Percentiles rank a stretch among this genome's conserved stretches.
Evolutionary conservation across 202 grass and related monocot species (phyloP).

Genomic region (Digitaria exilis): DNA sequence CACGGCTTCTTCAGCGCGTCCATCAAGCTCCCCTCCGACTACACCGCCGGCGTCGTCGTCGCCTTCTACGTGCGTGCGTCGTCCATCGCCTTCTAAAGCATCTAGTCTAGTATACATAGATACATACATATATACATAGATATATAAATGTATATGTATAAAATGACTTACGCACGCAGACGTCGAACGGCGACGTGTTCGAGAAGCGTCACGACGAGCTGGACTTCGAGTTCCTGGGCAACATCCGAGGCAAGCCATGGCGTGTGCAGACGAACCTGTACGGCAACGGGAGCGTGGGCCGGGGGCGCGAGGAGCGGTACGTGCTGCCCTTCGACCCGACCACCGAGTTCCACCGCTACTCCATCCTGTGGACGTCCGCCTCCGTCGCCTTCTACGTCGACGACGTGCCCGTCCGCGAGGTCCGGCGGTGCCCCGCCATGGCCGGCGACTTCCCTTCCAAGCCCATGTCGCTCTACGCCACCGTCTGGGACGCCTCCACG

Average conservation of each 20-base stretch:
- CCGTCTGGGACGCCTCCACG: conserved; percentile 87
- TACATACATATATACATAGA: neutral
- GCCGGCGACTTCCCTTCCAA: conserved; percentile 80
- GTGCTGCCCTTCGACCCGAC: conserved; percentile 82
- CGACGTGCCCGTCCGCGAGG: conserved; percentile 72
- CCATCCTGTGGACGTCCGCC: conserved; percentile 72
- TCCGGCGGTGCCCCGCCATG: conserved; percentile 47
- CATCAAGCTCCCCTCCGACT: conserved; percentile 94
- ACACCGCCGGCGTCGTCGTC: conserved; percentile 91
- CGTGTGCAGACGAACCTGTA: conserved; percentile 87
- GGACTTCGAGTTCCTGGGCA: conserved; percentile 93
- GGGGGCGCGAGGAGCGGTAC: conserved; percentile 85
- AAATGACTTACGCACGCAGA: too few relatives aligned
- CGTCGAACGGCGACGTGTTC: conserved; percentile 83
- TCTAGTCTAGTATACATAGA: too few relatives aligned
- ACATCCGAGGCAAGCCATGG: conserved; percentile 83
- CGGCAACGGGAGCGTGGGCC: conserved; percentile 82
- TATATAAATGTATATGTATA: too few relatives aligned
- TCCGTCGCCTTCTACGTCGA: conserved; percentile 72
- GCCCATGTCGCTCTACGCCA: conserved; percentile 89
- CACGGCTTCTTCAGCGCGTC: conserved; percentile 89
- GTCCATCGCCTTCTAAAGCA: too few relatives aligned
- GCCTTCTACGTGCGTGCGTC: conserved; percentile 85
- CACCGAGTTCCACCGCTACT: conserved; percentile 88
- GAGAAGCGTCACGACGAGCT: conserved; percentile 89